Evolutionary conservation across 176 grass and related monocot genomes (phyloP), one percentile per base, ranked within the genome.

Genomic region (Triticum urartu): DNA sequence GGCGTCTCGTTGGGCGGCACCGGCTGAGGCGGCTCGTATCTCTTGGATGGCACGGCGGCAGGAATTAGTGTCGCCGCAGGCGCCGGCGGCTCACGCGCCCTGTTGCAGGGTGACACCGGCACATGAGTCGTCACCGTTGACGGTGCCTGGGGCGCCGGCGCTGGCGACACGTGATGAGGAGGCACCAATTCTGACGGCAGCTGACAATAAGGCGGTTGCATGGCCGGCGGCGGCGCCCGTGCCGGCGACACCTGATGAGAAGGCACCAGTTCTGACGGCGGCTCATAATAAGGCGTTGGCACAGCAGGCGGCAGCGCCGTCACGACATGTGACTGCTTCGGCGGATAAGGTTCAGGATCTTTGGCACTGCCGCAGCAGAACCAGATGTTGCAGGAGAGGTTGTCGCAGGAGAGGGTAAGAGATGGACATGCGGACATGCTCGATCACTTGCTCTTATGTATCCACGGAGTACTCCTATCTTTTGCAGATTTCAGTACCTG

Each of bases 321-420:
- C 12, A 75, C 42, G 5, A 75, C 72, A 43, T 3, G 12, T 3
- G 12, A n/a, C 72, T 75, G 72, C 72, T 1, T 75, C 42, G 72
- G 11, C 6, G 39, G 72, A 28, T 26, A 24, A 26, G 13, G 22
- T 7, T 22, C 64, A 83, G 47, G 48, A 3, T 72, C 80, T 22
- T 59, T 72, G 66, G 80, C 4, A 34, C 30, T 56, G 45, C 64
- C 40, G 43, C 80, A 83, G 66, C 80, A 83, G 30, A 59, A 72
- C 80, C 66, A 83, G 48, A 56, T 56, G 22, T 77, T 20, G 74
- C 68, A 70, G 68, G 68, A 36, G 67, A 69, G 8, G 67, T 76
- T 54, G 26, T 82, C 64, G 34, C 80, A 82, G 20, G 80, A 71
- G 80, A 82, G 47, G 66, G 13, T 82, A 17, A 54, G 22, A 70